phyloP scores from a whole-genome alignment of 2,329 filamentous ascomycete species.

The Pyricularia pennisetigena region DNA sequence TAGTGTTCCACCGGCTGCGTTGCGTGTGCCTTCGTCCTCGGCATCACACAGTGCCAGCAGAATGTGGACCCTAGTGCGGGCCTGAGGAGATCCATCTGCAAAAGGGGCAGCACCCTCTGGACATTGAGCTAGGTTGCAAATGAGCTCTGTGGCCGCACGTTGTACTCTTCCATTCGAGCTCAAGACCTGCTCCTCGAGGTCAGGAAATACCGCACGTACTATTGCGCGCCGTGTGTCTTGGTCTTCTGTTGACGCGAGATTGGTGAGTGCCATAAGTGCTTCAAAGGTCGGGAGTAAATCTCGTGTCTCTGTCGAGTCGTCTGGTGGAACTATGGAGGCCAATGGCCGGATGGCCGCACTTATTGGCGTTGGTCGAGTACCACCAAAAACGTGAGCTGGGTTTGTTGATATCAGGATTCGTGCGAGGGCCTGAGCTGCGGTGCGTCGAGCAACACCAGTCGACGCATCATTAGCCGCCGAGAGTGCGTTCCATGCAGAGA shows the following conservation, averaged over 20 bases:
- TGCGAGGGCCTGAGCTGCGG: slow-evolving; percentile 70
- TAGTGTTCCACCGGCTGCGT: slow-evolving; percentile 79
- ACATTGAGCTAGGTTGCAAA: slow-evolving; percentile 79
- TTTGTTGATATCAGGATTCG: slow-evolving; percentile 82
- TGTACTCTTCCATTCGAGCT: slow-evolving; percentile 66
- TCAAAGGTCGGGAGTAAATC: slow-evolving; percentile 89
- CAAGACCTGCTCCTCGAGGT: slow-evolving; percentile 76
- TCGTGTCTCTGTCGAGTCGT: slow-evolving; percentile 51
- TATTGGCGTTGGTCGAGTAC: slow-evolving; percentile 62
- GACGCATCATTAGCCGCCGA: slow-evolving; percentile 26
- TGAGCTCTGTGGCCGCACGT: slow-evolving; percentile 75
- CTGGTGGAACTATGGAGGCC: slow-evolving; percentile 59
- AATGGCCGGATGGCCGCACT: slow-evolving; percentile 78
- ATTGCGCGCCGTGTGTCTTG: slow-evolving; percentile 53
- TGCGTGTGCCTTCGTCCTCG: slow-evolving; percentile 68
- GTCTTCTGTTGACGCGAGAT: slow-evolving; percentile 74
- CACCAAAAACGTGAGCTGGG: slow-evolving; percentile 73
- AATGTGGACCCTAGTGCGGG: slow-evolving; percentile 68
- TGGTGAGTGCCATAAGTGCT: slow-evolving; percentile 82
- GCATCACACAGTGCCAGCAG: slow-evolving; percentile 81
- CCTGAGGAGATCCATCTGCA: slow-evolving; percentile 51
- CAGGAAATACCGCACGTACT: slow-evolving; percentile 62
- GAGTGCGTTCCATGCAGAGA: slow-evolving; percentile 59
- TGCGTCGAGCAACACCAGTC: slow-evolving; percentile 30
- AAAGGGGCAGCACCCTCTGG: slow-evolving; percentile 60